These are phyloP conservation scores for Metschnikowia drakensbergensis DNA, from an alignment of 805 yeast species.

Conservation along the genomic window DNA sequence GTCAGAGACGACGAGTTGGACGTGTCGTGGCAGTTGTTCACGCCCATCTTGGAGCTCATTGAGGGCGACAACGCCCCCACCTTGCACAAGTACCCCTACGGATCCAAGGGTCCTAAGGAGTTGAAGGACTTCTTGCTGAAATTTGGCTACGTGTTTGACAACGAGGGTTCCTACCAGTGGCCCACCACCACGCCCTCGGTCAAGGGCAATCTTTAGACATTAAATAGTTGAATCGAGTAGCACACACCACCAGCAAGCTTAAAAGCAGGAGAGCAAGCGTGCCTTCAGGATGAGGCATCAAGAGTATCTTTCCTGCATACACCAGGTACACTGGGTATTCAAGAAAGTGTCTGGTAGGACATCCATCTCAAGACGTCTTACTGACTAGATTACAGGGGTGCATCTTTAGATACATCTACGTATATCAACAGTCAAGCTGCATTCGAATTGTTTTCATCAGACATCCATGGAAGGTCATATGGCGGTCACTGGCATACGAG, in stretches of 20 bases:
- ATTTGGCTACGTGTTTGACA: constrained; percentile 61
- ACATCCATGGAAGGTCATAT: constrained; percentile 87
- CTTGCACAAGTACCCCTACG: constrained; percentile 76
- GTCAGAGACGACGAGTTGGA: constrained; percentile 98
- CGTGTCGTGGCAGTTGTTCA: constrained; percentile 87
- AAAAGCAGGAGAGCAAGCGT: too few relatives aligned
- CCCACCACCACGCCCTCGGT: constrained; percentile 64
- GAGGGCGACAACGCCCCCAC: constrained; percentile 68
- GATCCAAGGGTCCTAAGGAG: constrained; percentile 81
- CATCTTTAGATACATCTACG: too few relatives aligned
- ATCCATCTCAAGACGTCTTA: too few relatives aligned
- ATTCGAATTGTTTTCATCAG: constrained; percentile 46
- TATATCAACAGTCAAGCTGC: neutral
- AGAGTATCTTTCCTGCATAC: too few relatives aligned
- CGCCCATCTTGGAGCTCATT: constrained; percentile 79
- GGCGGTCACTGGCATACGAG: constrained; percentile 85
- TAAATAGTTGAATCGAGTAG: too few relatives aligned
- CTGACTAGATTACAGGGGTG: too few relatives aligned
- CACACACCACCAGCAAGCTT: too few relatives aligned
- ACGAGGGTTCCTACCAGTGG: constrained; percentile 77
- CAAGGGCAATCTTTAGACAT: constrained; percentile 25
- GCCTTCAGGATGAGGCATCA: too few relatives aligned
- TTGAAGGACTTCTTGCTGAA: constrained; percentile 57
- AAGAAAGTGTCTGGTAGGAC: too few relatives aligned
- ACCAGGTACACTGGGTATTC: too few relatives aligned